Evolutionary conservation across 805 yeast genomes (phyloP).

Genomic region (Yarrowia deformans): DNA sequence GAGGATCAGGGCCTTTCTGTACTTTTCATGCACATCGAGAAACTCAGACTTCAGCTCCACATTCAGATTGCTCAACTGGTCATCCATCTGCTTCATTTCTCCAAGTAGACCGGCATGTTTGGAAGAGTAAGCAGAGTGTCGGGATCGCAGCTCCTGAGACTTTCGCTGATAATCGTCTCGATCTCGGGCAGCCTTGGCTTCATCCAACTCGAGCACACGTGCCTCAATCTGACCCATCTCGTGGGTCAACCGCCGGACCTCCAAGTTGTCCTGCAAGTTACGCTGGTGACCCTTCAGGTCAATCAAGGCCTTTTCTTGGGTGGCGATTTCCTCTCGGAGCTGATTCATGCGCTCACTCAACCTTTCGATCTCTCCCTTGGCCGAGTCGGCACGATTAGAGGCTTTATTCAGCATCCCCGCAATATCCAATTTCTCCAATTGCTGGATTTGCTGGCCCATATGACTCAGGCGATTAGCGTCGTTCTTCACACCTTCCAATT

Average conservation of each 20-base stretch:
- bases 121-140: constrained; percentile 64
- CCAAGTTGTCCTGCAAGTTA: constrained; percentile 68
- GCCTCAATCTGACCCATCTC: constrained; percentile 53
- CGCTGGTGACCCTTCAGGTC: constrained; percentile 70
- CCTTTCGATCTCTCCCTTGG: not conserved
- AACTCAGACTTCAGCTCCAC: constrained; percentile 75
- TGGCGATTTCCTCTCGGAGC: constrained; percentile 44
- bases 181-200: constrained; percentile 64
- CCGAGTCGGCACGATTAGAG: not conserved
- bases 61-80: constrained; percentile 64
- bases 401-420: not conserved
- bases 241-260: constrained; percentile 56
- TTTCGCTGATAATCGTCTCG: constrained; percentile 67
- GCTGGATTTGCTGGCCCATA: not conserved
- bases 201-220: constrained; percentile 58
- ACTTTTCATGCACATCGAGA: constrained; percentile 66
- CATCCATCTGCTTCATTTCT: constrained; percentile 81
- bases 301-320: constrained; percentile 55
- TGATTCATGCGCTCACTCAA: not conserved
- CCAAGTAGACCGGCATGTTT: constrained; percentile 80
- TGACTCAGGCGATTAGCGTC: constrained; percentile 1
- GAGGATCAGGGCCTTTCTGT: constrained; percentile 74
- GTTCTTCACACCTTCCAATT: constrained; percentile 7
- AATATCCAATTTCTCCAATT: not conserved
- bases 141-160: constrained; percentile 58